A percentile compares a stretch with the other conserved stretches of the same genome.
Conservation (phyloP, 2,329 filamentous ascomycete species). For the Ophioceras dolichostomum region DNA sequence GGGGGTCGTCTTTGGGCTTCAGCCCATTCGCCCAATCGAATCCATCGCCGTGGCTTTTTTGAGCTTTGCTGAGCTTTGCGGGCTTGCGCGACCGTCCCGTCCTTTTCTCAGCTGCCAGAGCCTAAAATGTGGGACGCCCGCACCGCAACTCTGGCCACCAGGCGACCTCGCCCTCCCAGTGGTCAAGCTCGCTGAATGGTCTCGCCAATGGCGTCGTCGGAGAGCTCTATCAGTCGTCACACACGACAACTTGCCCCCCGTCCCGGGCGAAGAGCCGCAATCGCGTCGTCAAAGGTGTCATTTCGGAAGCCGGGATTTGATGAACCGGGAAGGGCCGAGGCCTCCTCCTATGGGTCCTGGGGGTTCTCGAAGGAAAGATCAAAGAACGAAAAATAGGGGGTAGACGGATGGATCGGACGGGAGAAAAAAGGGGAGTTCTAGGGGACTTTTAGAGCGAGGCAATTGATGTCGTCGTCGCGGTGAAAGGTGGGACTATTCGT, state of each 20-base stretch:
- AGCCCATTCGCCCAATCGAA: constrained; percentile 3
- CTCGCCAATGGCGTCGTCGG: constrained; percentile 17
- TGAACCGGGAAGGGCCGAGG: neutral
- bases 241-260: constrained; percentile 12
- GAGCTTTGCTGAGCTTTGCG: too few species aligned
- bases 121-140: constrained; percentile 13
- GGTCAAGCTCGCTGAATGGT: constrained; percentile 3
- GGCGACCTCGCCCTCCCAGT: constrained; percentile 8
- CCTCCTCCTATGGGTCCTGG: too few species aligned
- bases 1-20: too few species aligned
- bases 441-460: too few species aligned
- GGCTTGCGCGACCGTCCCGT: too few species aligned
- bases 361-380: too few species aligned
- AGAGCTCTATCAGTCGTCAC: constrained; percentile 10
- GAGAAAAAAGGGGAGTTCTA: too few species aligned
- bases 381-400: too few species aligned
- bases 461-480: too few species aligned
- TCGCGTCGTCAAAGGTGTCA: neutral
- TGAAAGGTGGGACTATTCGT: too few species aligned
- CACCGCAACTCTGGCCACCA: constrained; percentile 14
- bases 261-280: constrained; percentile 17
- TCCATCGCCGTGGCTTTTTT: constrained; percentile 3
- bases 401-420: too few species aligned
- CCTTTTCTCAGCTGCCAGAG: neutral
- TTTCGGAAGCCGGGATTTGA: neutral